phyloP scores from a whole-genome alignment of 345 rosid genomes.

The Camelina laxa region DNA sequence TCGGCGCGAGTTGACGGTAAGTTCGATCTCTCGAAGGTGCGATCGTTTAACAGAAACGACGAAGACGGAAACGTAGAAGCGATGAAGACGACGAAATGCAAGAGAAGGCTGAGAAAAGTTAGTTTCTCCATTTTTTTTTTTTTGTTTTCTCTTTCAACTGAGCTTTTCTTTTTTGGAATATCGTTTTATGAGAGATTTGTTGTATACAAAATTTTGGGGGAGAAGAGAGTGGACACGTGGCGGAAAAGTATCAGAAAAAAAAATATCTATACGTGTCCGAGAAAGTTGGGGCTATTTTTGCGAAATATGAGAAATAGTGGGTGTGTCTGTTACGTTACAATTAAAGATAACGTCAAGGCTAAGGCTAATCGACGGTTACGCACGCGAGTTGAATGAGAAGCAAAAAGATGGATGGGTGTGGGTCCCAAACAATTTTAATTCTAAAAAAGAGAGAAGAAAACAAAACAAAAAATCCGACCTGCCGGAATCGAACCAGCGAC shows the following conservation, averaged over 20 bases:
- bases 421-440: not conserved
- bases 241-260: not conserved
- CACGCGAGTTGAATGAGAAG: constrained; percentile 38
- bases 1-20: constrained; percentile 73
- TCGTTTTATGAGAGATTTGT: not conserved
- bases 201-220: not conserved
- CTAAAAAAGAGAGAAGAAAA: not conserved
- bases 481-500: constrained; percentile 90
- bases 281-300: constrained; percentile 38
- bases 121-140: constrained; percentile 50
- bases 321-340: constrained; percentile 30
- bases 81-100: constrained; percentile 38
- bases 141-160: constrained; percentile 1
- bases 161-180: not conserved
- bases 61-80: constrained; percentile 37
- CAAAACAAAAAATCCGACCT: constrained; percentile 51
- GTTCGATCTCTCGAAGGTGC: constrained; percentile 47
- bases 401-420: constrained; percentile 40
- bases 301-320: not conserved
- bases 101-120: constrained; percentile 34
- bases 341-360: constrained; percentile 28
- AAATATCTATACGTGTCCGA: constrained; percentile 16
- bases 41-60: constrained; percentile 44
- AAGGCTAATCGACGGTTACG: constrained; percentile 33
- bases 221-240: constrained; percentile 18